Conservation (phyloP, 345 rosid genomes). For the Mangifera indica region DNA sequence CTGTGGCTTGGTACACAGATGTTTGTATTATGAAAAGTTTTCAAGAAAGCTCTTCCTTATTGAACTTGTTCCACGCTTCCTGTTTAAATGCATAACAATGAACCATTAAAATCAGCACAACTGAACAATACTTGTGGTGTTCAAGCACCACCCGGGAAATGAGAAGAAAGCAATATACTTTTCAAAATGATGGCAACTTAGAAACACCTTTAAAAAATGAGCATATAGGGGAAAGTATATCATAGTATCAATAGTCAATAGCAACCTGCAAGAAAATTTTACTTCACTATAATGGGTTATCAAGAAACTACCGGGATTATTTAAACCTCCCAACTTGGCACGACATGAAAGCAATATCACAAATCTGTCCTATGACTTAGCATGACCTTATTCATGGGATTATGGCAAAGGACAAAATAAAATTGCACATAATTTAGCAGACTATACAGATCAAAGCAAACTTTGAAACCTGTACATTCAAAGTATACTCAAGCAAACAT, state of each 20-base stretch:
- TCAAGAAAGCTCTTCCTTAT: slow-evolving; percentile 50
- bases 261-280: too few relatives aligned
- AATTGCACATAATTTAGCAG: background rate
- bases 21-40: background rate
- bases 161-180: background rate
- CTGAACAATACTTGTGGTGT: background rate
- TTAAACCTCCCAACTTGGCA: background rate
- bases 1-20: background rate
- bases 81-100: slow-evolving; percentile 24
- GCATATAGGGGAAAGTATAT: too few relatives aligned
- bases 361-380: background rate
- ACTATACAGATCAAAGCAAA: background rate
- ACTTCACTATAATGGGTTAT: too few relatives aligned
- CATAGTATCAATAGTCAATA: too few relatives aligned
- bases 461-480: background rate
- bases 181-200: background rate
- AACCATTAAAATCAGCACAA: background rate
- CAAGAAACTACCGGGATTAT: background rate
- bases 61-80: slow-evolving; percentile 70
- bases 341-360: background rate
- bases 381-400: background rate
- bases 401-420: background rate
- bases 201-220: background rate
- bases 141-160: background rate
- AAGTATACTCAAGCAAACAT: background rate